Conservation (phyloP, 2,329 filamentous ascomycete genomes). For the Ophiocordyceps sinensis region DNA sequence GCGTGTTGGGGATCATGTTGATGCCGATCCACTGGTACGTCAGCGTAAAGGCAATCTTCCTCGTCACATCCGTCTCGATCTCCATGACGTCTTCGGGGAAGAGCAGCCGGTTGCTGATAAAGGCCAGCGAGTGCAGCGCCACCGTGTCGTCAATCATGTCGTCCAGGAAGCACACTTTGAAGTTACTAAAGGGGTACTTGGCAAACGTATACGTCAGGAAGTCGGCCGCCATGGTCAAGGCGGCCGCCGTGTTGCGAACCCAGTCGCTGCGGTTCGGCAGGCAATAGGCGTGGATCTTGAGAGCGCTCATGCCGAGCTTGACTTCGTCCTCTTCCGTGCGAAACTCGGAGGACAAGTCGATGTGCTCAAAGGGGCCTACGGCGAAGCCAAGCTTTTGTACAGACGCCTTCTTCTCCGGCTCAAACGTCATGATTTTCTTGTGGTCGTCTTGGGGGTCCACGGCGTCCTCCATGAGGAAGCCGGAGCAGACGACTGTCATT, state of each 20-base stretch:
- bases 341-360: slow-evolving; percentile 73
- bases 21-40: slow-evolving; percentile 92
- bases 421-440: slow-evolving; percentile 81
- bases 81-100: slow-evolving; percentile 80
- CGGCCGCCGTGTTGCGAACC: slow-evolving; percentile 73
- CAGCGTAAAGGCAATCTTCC: slow-evolving; percentile 67
- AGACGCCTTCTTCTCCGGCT: slow-evolving; percentile 58
- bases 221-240: slow-evolving; percentile 78
- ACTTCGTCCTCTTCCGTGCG: slow-evolving; percentile 85
- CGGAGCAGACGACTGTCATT: slow-evolving; percentile 81
- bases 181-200: slow-evolving; percentile 80
- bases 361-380: slow-evolving; percentile 85
- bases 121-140: slow-evolving; percentile 67
- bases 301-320: slow-evolving; percentile 72
- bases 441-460: slow-evolving; percentile 61
- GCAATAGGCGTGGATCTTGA: slow-evolving; percentile 85
- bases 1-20: slow-evolving; percentile 72
- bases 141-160: slow-evolving; percentile 65
- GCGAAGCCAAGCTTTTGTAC: slow-evolving; percentile 88
- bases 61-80: slow-evolving; percentile 65
- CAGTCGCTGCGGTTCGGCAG: slow-evolving; percentile 70
- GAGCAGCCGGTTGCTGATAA: slow-evolving; percentile 76
- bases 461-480: slow-evolving; percentile 72
- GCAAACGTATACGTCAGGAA: slow-evolving; percentile 80
- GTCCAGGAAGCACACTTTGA: slow-evolving; percentile 89